These are phyloP conservation scores for Trichoderma cornu-damae DNA, from an alignment of 2,329 filamentous ascomycete genomes.

Conservation along the genomic window DNA sequence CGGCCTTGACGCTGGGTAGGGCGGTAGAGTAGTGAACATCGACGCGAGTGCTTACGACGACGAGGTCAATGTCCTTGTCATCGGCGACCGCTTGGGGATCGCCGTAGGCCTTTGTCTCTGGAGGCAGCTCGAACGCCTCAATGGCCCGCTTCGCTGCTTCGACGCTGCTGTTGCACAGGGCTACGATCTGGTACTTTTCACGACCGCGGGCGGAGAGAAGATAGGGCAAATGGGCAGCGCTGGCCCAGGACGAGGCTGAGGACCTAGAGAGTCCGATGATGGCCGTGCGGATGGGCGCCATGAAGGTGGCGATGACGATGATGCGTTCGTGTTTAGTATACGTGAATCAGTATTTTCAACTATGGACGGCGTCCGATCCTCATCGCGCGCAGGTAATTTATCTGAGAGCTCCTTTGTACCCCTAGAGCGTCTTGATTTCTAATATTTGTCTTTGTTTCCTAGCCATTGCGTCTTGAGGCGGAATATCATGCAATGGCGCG, in stretches of 20 bases:
- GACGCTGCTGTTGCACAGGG: constrained; percentile 47
- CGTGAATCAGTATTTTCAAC: neutral
- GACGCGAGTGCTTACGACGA: constrained; percentile 51
- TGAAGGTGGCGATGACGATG: constrained; percentile 4
- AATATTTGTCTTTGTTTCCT: neutral
- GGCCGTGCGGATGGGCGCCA: constrained; percentile 50
- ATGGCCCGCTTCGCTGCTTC: constrained; percentile 42
- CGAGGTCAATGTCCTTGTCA: constrained; percentile 48
- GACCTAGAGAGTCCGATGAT: constrained; percentile 54
- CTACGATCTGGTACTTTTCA: constrained; percentile 44
- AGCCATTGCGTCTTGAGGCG: neutral
- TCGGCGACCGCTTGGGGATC: constrained; percentile 43
- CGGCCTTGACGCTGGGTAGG: constrained; percentile 44
- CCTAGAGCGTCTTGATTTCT: neutral
- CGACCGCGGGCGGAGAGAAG: constrained; percentile 44
- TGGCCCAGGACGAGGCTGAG: constrained; percentile 51
- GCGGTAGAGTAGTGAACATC: constrained; percentile 46
- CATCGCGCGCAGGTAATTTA: neutral
- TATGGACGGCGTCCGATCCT: neutral
- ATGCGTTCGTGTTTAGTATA: neutral
- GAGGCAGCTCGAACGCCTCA: constrained; percentile 37
- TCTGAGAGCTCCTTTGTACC: neutral
- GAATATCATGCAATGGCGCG: constrained; percentile 7
- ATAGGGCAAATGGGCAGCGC: constrained; percentile 54
- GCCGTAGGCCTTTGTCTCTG: constrained; percentile 45